Evolutionary conservation across 2,329 filamentous ascomycete genomes (phyloP).

Genomic region (Pseudocercospora fuligena): DNA sequence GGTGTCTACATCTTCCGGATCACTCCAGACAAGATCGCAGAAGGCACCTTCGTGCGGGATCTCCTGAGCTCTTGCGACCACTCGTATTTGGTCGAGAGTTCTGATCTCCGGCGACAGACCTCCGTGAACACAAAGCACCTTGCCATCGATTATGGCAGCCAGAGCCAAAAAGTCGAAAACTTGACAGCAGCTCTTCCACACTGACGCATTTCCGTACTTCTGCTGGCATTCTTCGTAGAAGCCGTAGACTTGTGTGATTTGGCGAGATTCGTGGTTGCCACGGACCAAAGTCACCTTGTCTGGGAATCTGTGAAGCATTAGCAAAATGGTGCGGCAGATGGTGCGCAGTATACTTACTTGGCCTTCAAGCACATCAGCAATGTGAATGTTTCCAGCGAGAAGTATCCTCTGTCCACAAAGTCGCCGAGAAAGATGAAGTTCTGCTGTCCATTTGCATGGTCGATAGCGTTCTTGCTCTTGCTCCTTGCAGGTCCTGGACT

Average conservation of each 20-base stretch:
- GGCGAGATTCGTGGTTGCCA: constrained; percentile 78
- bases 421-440: constrained; percentile 76
- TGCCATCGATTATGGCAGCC: constrained; percentile 74
- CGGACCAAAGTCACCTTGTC: constrained; percentile 61
- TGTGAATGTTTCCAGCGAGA: constrained; percentile 74
- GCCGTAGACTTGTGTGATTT: constrained; percentile 78
- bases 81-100: constrained; percentile 75
- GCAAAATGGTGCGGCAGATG: constrained; percentile 17
- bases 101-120: constrained; percentile 74
- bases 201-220: constrained; percentile 77
- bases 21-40: constrained; percentile 77
- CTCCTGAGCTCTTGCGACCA: constrained; percentile 74
- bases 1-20: constrained; percentile 71
- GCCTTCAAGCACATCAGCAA: constrained; percentile 74
- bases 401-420: constrained; percentile 76
- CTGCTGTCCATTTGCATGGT: constrained; percentile 61
- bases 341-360: constrained; percentile 53
- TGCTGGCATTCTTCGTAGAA: constrained; percentile 79
- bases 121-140: constrained; percentile 74
- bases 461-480: constrained; percentile 37
- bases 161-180: constrained; percentile 78
- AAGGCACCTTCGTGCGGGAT: constrained; percentile 79
- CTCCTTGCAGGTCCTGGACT: constrained; percentile 42
- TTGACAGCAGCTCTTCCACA: constrained; percentile 80
- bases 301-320: background rate